Percentiles rank a stretch among this genome's conserved stretches.
Conservation (phyloP, 2,329 filamentous ascomycete species). For the Talaromyces sp. region DNA sequence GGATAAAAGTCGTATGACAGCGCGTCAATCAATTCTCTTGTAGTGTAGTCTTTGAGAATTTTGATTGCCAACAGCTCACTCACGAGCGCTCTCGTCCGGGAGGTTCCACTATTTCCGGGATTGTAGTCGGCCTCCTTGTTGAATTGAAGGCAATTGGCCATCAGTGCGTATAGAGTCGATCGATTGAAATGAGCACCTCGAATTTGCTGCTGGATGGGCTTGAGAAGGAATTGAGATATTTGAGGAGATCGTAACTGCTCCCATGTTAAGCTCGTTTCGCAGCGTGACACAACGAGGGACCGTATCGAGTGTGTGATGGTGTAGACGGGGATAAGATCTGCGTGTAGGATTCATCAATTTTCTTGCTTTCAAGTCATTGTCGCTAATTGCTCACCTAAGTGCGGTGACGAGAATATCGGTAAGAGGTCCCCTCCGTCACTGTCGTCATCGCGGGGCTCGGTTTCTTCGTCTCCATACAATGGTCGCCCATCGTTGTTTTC, state of each 20-base stretch:
- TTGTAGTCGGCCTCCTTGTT: conserved; percentile 78
- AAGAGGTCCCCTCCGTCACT: conserved; percentile 55
- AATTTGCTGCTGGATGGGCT: conserved; percentile 91
- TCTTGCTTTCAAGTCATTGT: conserved; percentile 14
- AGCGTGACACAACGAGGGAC: conserved; percentile 75
- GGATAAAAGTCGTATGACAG: conserved; percentile 94
- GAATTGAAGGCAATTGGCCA: conserved; percentile 94
- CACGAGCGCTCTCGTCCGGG: conserved; percentile 78
- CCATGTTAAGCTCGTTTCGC: conserved; percentile 90
- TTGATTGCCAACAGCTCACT: conserved; percentile 90
- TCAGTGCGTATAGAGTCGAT: conserved; percentile 81
- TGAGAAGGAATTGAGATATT: conserved; percentile 90
- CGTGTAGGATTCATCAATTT: background rate
- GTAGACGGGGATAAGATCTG: conserved; percentile 85
- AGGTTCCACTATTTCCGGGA: conserved; percentile 79
- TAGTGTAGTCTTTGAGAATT: conserved; percentile 82
- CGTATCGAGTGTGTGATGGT: conserved; percentile 86
- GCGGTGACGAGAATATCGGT: conserved; percentile 75
- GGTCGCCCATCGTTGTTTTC: conserved; percentile 36
- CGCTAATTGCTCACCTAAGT: conserved; percentile 60
- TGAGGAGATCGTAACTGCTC: conserved; percentile 94
- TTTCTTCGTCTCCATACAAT: conserved; percentile 37
- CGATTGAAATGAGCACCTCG: conserved; percentile 77
- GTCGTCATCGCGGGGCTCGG: conserved; percentile 37
- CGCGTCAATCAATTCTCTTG: conserved; percentile 86